phyloP scores from a whole-genome alignment of 2,329 filamentous ascomycete genomes.

The Herpotrichia juniperi region DNA sequence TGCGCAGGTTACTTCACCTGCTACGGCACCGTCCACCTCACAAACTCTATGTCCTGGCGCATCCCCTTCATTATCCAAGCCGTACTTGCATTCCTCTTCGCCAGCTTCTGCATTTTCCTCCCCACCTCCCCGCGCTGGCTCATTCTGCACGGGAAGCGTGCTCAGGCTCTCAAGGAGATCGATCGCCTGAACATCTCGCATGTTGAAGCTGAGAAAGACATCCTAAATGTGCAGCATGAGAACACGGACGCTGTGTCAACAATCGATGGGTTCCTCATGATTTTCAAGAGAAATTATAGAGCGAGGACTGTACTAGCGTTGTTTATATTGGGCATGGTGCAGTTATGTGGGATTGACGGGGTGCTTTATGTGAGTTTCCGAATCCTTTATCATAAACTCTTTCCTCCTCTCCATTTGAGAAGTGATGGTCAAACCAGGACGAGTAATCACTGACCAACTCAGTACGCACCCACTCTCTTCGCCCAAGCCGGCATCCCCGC shows the following conservation, averaged over 20 bases:
- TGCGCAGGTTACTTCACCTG: slow-evolving; percentile 65
- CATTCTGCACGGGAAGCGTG: slow-evolving; percentile 9
- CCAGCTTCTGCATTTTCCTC: slow-evolving; percentile 3
- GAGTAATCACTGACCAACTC: slow-evolving; percentile 37
- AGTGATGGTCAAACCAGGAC: neutral
- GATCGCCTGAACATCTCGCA: neutral
- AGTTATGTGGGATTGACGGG: slow-evolving; percentile 67
- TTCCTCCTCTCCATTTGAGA: slow-evolving; percentile 1
- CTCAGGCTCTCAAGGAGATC: neutral
- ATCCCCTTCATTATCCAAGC: slow-evolving; percentile 61
- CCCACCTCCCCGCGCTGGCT: slow-evolving; percentile 24
- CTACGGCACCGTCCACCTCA: slow-evolving; percentile 59
- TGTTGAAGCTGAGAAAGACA: slow-evolving; percentile 3
- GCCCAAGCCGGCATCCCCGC: slow-evolving; percentile 62
- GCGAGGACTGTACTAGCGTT: slow-evolving; percentile 50
- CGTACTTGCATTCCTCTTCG: slow-evolving; percentile 26
- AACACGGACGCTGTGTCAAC: neutral
- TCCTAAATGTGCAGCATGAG: slow-evolving; percentile 1
- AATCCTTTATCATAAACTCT: neutral
- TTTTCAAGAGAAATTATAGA: neutral
- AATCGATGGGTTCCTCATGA: neutral
- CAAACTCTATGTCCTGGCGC: slow-evolving; percentile 59
- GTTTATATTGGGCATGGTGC: slow-evolving; percentile 65
- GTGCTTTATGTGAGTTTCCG: slow-evolving; percentile 60
- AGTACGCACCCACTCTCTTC: slow-evolving; percentile 67